Percentiles rank a stretch among this genome's conserved stretches.
These are phyloP conservation scores for Sphaerulina populicola DNA, from an alignment of 2,329 filamentous ascomycete genomes.

Conservation along the genomic window DNA sequence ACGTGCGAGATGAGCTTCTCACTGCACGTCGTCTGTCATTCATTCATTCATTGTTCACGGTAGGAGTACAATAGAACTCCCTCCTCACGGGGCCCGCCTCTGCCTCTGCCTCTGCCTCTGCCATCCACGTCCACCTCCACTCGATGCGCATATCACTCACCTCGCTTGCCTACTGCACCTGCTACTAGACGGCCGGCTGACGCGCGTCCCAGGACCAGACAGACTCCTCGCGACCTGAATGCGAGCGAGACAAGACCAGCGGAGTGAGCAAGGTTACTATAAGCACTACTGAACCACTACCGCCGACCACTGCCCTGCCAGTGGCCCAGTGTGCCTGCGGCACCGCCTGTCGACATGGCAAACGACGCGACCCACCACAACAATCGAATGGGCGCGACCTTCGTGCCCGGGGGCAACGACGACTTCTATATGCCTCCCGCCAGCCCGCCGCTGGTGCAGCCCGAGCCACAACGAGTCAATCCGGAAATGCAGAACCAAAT, in stretches of 20 bases:
- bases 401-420: slow-evolving; percentile 59
- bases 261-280: not conserved
- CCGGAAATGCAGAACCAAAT: slow-evolving; percentile 92
- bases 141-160: no score
- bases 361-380: slow-evolving; percentile 11
- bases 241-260: not conserved
- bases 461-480: slow-evolving; percentile 52
- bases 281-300: not conserved
- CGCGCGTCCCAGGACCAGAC: not conserved
- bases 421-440: slow-evolving; percentile 56
- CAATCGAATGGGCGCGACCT: slow-evolving; percentile 49
- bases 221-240: not conserved
- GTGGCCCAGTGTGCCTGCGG: not conserved
- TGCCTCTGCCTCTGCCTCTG: not conserved
- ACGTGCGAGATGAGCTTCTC: no score
- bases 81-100: not conserved
- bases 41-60: not conserved
- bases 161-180: not conserved
- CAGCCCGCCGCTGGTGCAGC: slow-evolving; percentile 57
- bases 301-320: no score
- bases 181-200: slow-evolving; percentile 6
- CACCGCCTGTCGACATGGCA: slow-evolving; percentile 12
- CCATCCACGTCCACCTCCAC: not conserved
- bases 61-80: not conserved
- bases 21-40: no score